Base-by-base conservation (phyloP, 345 rosid species). In the Pistacia integerrima region DNA sequence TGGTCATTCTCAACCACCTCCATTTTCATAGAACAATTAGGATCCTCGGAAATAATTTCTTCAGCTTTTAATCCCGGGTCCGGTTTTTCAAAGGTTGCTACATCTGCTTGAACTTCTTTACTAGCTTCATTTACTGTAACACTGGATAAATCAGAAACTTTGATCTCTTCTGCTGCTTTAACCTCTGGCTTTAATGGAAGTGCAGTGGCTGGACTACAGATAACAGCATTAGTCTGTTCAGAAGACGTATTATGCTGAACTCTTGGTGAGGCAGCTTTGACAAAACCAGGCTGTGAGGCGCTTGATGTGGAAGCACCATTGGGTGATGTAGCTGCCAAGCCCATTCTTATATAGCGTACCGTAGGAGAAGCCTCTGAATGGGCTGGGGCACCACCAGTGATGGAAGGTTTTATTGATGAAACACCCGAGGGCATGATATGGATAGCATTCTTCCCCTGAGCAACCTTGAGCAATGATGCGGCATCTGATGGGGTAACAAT, bases 401-500 rank as follows among this genome's bases (percentile, higher is more conserved):
- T 70, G 33, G 89, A 61, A 30, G 91, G 74, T 79, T 74, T 83
- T 69, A 79, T 77, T 17, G 86, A 80, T 70, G 89, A 77, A 72
- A 72, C 83, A 48, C 81, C 86, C 1, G 88, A 55, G n/a, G 94
- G 84, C 85, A 75, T 85, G 67, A 86, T 73, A 82, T 77, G 88
- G 55, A 85, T 81, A 67, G 88, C 85, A 74, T 85, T 84, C 71
- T 90, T 91, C 14, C 85, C 84, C 72, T 87, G 93, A 67, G 90
- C 86, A 75, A 84, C 87, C 86, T 85, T 88, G 61, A 86, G 86
- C 75, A 84, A 80, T 25, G 89, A 84, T 61, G 85, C 89, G 64
- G 91, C 91, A 73, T 85, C 84, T 69, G 86, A 81, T 62, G 85
- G 82, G 60, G 88, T 79, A 72, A 85, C 90, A 79, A 89, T 88